phyloP scores from a whole-genome alignment of 2,329 filamentous ascomycete species.

The Diaporthe sp. region DNA sequence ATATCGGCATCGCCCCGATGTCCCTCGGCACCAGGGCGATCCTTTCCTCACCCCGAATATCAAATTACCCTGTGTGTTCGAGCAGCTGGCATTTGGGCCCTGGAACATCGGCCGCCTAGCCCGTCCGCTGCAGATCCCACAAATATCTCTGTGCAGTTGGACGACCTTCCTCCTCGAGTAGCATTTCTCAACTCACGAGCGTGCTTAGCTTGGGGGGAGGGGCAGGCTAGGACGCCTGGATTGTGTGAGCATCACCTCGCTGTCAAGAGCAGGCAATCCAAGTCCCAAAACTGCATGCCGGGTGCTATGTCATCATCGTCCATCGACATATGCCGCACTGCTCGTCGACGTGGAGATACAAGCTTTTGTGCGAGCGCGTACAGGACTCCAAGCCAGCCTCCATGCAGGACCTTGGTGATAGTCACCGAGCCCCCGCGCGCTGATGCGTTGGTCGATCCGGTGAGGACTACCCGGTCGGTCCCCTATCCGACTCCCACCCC shows the following conservation, averaged over 20 bases:
- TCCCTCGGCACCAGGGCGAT: not conserved
- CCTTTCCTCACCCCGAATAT: not conserved
- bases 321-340: not conserved
- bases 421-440: not conserved
- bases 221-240: not conserved
- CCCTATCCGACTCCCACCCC: not conserved
- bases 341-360: not conserved
- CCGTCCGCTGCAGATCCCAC: not conserved
- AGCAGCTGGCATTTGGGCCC: not conserved
- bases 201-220: not conserved
- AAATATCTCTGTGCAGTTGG: not conserved
- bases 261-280: not conserved
- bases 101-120: not conserved
- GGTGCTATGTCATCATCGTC: not conserved
- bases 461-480: not conserved
- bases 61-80: not conserved
- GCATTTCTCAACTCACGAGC: not conserved
- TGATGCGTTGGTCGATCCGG: conserved; percentile 9
- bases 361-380: conserved; percentile 1
- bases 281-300: no score
- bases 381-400: not conserved
- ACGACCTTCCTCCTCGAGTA: conserved; percentile 13
- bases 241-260: not conserved
- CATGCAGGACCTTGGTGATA: not conserved
- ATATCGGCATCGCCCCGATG: not conserved